phyloP scores from a whole-genome alignment of 2,329 filamentous ascomycete genomes.

The Nothopassalora personata region DNA sequence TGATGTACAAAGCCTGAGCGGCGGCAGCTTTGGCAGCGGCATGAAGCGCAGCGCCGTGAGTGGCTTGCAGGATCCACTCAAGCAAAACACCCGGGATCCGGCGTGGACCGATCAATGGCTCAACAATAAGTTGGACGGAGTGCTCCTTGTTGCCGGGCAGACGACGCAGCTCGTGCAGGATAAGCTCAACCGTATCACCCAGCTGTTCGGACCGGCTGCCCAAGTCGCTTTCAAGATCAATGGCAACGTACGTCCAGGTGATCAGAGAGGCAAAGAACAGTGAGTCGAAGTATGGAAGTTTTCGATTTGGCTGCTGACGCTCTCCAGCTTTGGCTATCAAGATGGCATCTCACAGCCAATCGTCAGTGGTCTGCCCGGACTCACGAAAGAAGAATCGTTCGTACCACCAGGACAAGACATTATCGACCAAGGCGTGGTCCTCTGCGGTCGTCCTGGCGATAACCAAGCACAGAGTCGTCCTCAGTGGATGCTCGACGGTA shows the following conservation, averaged over 20 bases:
- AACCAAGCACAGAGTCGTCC: conserved; percentile 19
- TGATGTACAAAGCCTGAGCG: conserved; percentile 14
- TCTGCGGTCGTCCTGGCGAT: conserved; percentile 37
- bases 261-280: conserved; percentile 37
- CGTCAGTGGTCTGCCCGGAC: conserved; percentile 31
- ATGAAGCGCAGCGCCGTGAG: conserved; percentile 30
- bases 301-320: background rate
- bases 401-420: conserved; percentile 31
- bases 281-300: conserved; percentile 16
- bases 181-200: conserved; percentile 29
- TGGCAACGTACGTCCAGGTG: conserved; percentile 34
- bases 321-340: conserved; percentile 39
- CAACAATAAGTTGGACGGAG: conserved; percentile 34
- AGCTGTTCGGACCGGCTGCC: conserved; percentile 28
- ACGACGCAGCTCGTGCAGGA: conserved; percentile 24
- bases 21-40: conserved; percentile 14
- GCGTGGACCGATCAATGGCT: conserved; percentile 28
- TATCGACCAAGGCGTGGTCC: conserved; percentile 34
- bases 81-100: conserved; percentile 19
- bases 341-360: conserved; percentile 42
- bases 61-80: conserved; percentile 25
- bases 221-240: conserved; percentile 30
- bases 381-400: conserved; percentile 13
- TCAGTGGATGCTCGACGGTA: conserved; percentile 42
- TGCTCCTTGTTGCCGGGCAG: conserved; percentile 35